Conservation (phyloP, 345 rosid species). For the Gossypium arboreum region DNA sequence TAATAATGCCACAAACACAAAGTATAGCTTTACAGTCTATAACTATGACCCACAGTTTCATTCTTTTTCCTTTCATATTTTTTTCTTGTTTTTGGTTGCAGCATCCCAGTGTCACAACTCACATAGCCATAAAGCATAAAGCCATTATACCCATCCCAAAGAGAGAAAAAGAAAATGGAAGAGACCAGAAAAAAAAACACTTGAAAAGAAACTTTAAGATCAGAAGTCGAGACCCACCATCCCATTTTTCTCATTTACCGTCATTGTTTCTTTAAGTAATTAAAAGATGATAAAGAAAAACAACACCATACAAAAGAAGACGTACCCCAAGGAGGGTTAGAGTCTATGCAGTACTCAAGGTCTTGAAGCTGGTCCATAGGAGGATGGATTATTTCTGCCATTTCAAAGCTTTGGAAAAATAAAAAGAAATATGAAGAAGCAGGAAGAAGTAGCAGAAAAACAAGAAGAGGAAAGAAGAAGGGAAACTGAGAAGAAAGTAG, state of each 20-base stretch:
- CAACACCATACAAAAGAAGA: neutral
- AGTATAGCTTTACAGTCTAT: neutral
- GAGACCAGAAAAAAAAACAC: neutral
- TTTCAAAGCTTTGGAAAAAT: constrained; percentile 19
- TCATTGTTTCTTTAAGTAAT: neutral
- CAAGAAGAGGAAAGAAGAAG: constrained; percentile 15
- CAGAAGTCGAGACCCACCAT: neutral
- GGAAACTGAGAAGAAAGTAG: constrained; percentile 6
- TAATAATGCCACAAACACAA: neutral
- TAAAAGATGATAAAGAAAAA: neutral
- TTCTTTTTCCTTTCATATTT: neutral
- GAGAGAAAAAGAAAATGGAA: neutral
- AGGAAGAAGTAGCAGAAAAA: constrained; percentile 3
- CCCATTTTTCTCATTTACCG: neutral
- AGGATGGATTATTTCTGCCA: constrained; percentile 67
- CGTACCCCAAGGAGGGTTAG: constrained; percentile 96
- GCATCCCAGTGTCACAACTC: neutral
- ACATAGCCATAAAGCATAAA: neutral
- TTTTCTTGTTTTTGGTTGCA: too few relatives aligned
- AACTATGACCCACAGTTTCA: constrained; percentile 19
- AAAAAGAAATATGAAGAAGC: constrained; percentile 3
- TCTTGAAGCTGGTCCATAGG: constrained; percentile 95
- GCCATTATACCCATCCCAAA: neutral
- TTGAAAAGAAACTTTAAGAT: neutral
- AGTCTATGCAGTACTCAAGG: constrained; percentile 99